A percentile compares a stretch with the other conserved stretches of the same genome.
Evolutionary conservation across 805 yeast genomes (phyloP).

Genomic region (Candida jianshihensis): DNA sequence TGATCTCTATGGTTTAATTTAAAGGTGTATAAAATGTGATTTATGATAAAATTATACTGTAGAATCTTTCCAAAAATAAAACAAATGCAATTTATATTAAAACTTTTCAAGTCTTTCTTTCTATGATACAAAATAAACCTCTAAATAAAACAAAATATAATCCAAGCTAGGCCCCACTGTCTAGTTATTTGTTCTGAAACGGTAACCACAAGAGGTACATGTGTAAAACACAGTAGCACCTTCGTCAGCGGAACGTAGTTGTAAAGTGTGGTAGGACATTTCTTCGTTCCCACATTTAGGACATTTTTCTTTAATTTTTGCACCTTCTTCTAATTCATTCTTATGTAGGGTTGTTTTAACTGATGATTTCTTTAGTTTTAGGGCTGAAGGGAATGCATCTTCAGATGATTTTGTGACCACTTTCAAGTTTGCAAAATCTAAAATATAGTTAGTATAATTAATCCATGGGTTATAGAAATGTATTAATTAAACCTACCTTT

Average conservation of each 20-base stretch:
- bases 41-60: too few relatives aligned
- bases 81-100: too few relatives aligned
- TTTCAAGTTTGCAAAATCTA: conserved; percentile 64
- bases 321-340: conserved; percentile 87
- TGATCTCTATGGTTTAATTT: too few relatives aligned
- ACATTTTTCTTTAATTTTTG: conserved; percentile 94
- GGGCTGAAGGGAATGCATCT: conserved; percentile 87
- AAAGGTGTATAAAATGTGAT: too few relatives aligned
- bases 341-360: conserved; percentile 79
- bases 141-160: not conserved
- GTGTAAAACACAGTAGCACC: conserved; percentile 99
- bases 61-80: too few relatives aligned
- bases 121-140: conserved; percentile 1
- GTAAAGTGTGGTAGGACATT: conserved; percentile 96
- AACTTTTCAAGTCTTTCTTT: too few relatives aligned
- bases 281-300: conserved; percentile 98
- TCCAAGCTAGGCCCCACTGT: not conserved
- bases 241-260: conserved; percentile 96
- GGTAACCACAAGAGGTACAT: conserved; percentile 87
- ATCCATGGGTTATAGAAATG: too few relatives aligned
- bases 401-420: conserved; percentile 85
- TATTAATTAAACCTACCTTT: conserved; percentile 25
- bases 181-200: conserved; percentile 87
- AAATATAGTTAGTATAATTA: conserved; percentile 8
- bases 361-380: conserved; percentile 76